Evolutionary conservation across 2,329 filamentous ascomycete genomes (phyloP), one percentile per base, ranked within the genome.

Genomic region (Aureobasidium subglaciale): DNA sequence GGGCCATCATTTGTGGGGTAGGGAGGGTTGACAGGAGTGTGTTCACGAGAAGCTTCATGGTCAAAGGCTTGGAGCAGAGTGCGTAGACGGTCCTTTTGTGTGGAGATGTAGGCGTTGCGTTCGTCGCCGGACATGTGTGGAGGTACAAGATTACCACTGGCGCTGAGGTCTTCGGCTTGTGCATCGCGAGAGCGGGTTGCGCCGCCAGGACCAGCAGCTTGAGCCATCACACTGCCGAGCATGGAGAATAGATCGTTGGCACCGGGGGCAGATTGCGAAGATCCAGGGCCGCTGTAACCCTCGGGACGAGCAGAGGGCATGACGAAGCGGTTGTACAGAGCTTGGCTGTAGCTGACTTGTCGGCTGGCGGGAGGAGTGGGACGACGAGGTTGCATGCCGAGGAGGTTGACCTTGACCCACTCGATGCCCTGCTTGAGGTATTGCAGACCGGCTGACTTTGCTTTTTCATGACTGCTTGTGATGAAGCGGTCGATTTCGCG

Each of bases 401-500:
- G 76, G 7, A 95, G 73, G 61, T 87, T 85, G 62, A 88, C 86
- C 65, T 86, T 86, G 61, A 93, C 72, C 67, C 73, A 77, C 60
- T 78, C 75, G 58, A 77, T 71, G 32, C 65, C 72, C 59, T 70
- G 67, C 62, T 75, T 71, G 20, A 76, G 62, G 32, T 73, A 75
- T 63, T 84, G 78, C 58, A 95, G 76, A 37, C 92, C 91, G 35
- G 88, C 84, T 15, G 83, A 77, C 72, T 85, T 88, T 59, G 89
- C 82, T 57, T 85, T 84, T 62, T 90, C 88, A 70, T 97, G 91
- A 37, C 85, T 79, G 58, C 84, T 81, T 61, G 85, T 85, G 70
- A 97, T 96, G 67, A 96, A 86, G 59, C 89, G 83, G 67, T 99
- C 93, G 71, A 99, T 97, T 62, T 88, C 83, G 40, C 78, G 71